phyloP scores from a whole-genome alignment of 805 yeast genomes.

The Candida dendrica region DNA sequence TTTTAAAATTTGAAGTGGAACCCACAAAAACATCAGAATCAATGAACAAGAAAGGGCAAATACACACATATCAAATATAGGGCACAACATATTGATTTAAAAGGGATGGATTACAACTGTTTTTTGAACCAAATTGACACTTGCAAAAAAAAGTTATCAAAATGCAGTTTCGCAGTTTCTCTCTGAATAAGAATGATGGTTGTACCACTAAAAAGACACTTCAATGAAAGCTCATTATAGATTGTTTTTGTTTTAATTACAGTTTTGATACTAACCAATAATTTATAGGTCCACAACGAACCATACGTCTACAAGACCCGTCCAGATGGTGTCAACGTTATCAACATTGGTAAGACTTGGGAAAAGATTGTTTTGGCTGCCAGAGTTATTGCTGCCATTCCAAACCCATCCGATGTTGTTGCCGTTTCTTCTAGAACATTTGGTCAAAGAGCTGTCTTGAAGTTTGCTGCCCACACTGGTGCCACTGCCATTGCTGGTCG shows the following conservation, averaged over 20 bases:
- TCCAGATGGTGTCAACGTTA: slow-evolving; percentile 98
- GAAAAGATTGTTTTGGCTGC: slow-evolving; percentile 99
- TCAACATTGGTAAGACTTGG: slow-evolving; percentile 99
- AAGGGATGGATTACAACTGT: background rate
- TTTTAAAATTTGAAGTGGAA: too few species aligned
- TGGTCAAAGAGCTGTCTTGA: slow-evolving; percentile 99
- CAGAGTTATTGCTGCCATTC: slow-evolving; percentile 98
- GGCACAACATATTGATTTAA: too few species aligned
- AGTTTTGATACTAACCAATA: slow-evolving; percentile 11
- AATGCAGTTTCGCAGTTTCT: too few species aligned
- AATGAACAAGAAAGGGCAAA: background rate
- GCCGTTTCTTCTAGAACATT: slow-evolving; percentile 98
- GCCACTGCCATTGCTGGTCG: slow-evolving; percentile 99
- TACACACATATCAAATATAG: background rate
- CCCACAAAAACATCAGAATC: background rate
- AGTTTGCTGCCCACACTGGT: slow-evolving; percentile 99
- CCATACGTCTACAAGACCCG: slow-evolving; percentile 96
- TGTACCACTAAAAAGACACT: too few species aligned
- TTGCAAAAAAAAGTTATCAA: too few species aligned
- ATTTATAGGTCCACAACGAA: slow-evolving; percentile 80
- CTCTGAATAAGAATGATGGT: too few species aligned
- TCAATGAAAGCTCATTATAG: too few species aligned
- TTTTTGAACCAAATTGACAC: too few species aligned
- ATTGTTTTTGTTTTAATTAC: background rate
- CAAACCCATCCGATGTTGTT: slow-evolving; percentile 97